phyloP scores from a whole-genome alignment of 2,329 filamentous ascomycete species.

The Akanthomyces lecanii region DNA sequence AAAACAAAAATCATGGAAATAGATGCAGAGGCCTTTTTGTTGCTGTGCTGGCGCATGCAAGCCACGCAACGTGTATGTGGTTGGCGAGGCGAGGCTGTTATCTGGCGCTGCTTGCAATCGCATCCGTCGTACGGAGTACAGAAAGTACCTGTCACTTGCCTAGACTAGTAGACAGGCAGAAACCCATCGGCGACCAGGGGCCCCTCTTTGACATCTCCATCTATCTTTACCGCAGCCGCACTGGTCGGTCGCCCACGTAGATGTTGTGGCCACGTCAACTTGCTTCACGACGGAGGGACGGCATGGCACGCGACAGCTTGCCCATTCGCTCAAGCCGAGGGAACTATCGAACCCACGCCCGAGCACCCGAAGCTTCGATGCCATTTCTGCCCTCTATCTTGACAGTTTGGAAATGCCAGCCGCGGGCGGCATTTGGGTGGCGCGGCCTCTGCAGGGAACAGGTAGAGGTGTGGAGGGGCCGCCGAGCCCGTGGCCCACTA shows the following conservation, averaged over 20 bases:
- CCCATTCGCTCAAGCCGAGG: not conserved
- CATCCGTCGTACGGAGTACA: not conserved
- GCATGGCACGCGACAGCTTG: not conserved
- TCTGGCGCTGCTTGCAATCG: not conserved
- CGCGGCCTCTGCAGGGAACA: not conserved
- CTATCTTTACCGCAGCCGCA: too few relatives aligned
- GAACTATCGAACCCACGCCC: not conserved
- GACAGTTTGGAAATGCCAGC: too few relatives aligned
- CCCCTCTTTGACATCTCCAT: not conserved
- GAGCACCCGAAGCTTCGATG: too few relatives aligned
- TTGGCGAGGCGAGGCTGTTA: not conserved
- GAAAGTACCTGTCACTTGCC: not conserved
- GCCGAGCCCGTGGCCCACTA: not conserved
- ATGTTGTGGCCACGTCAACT: not conserved
- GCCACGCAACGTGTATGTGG: not conserved
- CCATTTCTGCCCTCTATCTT: too few relatives aligned
- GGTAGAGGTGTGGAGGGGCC: not conserved
- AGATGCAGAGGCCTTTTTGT: not conserved
- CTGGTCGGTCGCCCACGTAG: too few relatives aligned
- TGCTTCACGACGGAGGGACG: not conserved
- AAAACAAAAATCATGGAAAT: not conserved
- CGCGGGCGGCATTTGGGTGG: not conserved
- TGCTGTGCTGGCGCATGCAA: slow-evolving; percentile 7
- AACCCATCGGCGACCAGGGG: too few relatives aligned
- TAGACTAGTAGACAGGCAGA: not conserved